These are phyloP conservation scores for Zea luxurians DNA, from an alignment of 176 grass and related monocot species.

Conservation along the genomic window DNA sequence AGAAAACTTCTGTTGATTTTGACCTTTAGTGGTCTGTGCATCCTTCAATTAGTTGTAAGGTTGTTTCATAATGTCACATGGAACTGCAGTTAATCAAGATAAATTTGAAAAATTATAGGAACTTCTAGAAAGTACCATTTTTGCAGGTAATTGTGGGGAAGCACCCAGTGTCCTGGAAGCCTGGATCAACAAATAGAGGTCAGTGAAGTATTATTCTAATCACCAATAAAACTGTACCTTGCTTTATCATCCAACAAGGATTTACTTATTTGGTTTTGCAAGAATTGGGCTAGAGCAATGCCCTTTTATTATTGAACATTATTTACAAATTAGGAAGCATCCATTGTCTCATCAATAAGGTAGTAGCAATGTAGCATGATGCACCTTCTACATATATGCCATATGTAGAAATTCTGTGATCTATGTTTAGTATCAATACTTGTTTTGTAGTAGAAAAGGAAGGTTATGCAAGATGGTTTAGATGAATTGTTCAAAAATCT, in stretches of 20 bases:
- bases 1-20: conserved; percentile 8
- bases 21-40: background rate
- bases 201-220: background rate
- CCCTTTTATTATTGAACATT: background rate
- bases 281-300: background rate
- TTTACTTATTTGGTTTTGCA: background rate
- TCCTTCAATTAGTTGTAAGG: conserved; percentile 1
- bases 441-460: background rate
- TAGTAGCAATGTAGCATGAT: background rate
- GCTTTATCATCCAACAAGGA: conserved; percentile 2
- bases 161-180: background rate
- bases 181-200: background rate
- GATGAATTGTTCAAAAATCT: conserved; percentile 9
- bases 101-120: background rate
- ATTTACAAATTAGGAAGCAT: conserved; percentile 7
- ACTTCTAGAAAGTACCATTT: background rate
- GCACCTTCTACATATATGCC: background rate
- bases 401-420: background rate
- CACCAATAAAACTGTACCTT: background rate
- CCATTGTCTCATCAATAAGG: background rate
- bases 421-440: background rate
- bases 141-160: background rate
- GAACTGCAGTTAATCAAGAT: background rate
- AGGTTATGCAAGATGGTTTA: background rate
- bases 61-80: background rate